A percentile compares a stretch with the other conserved stretches of the same genome.
These are phyloP conservation scores for Ormosia emarginata DNA, from an alignment of 306 rosid genomes.

Conservation along the genomic window DNA sequence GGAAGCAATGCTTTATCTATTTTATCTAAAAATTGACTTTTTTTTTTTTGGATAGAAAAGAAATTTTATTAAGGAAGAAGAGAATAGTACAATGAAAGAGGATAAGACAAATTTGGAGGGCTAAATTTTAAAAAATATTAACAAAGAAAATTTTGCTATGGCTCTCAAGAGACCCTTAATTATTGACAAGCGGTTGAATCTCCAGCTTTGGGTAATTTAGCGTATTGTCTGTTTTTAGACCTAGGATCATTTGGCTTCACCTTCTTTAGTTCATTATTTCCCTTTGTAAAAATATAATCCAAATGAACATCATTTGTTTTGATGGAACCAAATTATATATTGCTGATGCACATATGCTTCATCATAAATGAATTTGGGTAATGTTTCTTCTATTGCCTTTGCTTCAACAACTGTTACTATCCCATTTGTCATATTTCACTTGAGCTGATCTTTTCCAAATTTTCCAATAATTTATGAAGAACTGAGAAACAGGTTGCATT, in stretches of 20 bases:
- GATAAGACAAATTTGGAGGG: neutral
- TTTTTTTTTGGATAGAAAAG: neutral
- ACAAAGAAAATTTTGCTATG: neutral
- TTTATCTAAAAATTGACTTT: neutral
- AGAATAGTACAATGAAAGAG: neutral
- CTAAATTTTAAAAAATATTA: neutral
- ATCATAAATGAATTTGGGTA: constrained; percentile 3
- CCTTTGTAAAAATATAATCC: neutral
- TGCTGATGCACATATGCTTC: neutral
- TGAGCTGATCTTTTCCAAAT: neutral
- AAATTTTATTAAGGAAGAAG: too few species aligned
- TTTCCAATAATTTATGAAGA: constrained; percentile 8
- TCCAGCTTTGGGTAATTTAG: neutral
- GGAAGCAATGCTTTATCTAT: neutral
- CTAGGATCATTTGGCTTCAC: constrained; percentile 1
- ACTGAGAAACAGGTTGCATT: constrained; percentile 29
- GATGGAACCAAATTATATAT: constrained; percentile 6
- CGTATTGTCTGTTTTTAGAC: neutral
- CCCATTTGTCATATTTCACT: neutral
- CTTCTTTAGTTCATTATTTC: neutral
- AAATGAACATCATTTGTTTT: constrained; percentile 11
- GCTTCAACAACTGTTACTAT: constrained; percentile 8
- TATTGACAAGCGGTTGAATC: neutral
- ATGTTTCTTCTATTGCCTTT: constrained; percentile 16
- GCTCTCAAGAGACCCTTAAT: neutral